Percentiles rank a stretch among this genome's conserved stretches.
Evolutionary conservation across 2,329 filamentous ascomycete genomes (phyloP).

Genomic region (Apiospora arundinis): DNA sequence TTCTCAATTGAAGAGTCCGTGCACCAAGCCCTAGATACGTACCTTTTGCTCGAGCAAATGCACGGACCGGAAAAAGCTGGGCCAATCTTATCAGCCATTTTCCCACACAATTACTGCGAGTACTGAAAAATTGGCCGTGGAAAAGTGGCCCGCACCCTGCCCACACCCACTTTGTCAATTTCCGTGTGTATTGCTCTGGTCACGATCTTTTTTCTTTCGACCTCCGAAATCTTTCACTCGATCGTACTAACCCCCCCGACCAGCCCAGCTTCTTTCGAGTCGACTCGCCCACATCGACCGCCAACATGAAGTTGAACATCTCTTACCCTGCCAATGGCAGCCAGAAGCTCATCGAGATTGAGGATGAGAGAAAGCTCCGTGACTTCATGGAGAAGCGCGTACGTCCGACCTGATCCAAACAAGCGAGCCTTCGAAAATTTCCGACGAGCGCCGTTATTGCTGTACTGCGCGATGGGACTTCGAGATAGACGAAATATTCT

Average conservation of each 20-base stretch:
- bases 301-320: conserved; percentile 78
- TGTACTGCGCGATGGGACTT: neutral
- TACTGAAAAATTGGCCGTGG: conserved; percentile 1
- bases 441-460: conserved; percentile 4
- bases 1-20: neutral
- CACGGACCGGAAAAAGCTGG: conserved; percentile 8
- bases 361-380: conserved; percentile 99
- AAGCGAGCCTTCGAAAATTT: conserved; percentile 5
- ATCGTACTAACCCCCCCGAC: conserved; percentile 38
- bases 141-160: conserved; percentile 9
- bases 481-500: conserved; percentile 14
- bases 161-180: conserved; percentile 23
- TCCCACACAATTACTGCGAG: conserved; percentile 12
- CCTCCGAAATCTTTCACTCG: conserved; percentile 24
- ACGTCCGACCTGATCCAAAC: conserved; percentile 47
- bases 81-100: conserved; percentile 12
- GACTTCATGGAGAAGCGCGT: conserved; percentile 98
- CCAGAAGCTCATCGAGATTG: conserved; percentile 98
- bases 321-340: conserved; percentile 98
- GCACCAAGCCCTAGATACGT: conserved; percentile 23
- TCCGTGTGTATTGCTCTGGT: conserved; percentile 19
- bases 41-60: neutral
- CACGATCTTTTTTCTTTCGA: conserved; percentile 15
- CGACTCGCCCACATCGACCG: conserved; percentile 43
- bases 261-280: conserved; percentile 36